Evolutionary conservation across 306 rosid species (phyloP).

Genomic region (Cucurbita ficifolia): DNA sequence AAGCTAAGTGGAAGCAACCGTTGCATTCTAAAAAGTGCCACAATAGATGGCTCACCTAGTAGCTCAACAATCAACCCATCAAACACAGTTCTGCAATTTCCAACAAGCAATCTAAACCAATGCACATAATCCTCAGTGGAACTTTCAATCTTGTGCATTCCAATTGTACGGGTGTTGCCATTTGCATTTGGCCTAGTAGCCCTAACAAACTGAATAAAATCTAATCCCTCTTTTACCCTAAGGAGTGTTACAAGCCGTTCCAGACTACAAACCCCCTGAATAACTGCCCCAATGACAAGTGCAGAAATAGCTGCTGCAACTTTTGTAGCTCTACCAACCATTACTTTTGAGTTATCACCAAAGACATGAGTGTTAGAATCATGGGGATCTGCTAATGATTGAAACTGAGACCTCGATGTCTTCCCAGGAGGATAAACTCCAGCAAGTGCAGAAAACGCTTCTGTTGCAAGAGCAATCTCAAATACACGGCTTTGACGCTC

Average conservation of each 20-base stretch:
- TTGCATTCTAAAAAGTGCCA: slow-evolving; percentile 93
- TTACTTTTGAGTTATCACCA: slow-evolving; percentile 34
- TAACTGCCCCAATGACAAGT: slow-evolving; percentile 64
- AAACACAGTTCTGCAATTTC: slow-evolving; percentile 66
- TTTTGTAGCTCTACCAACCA: slow-evolving; percentile 46
- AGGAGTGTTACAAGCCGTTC: slow-evolving; percentile 84
- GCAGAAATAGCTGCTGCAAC: slow-evolving; percentile 81
- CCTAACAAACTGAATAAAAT: slow-evolving; percentile 63
- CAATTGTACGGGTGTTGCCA: slow-evolving; percentile 67
- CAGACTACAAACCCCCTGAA: slow-evolving; percentile 72
- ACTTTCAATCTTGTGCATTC: slow-evolving; percentile 51
- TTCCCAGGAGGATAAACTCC: slow-evolving; percentile 60
- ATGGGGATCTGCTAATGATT: slow-evolving; percentile 57
- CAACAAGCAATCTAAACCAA: slow-evolving; percentile 91
- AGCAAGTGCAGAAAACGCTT: slow-evolving; percentile 70
- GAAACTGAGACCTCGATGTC: slow-evolving; percentile 75
- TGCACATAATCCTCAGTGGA: slow-evolving; percentile 68
- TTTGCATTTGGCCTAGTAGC: slow-evolving; percentile 69
- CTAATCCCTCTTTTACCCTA: slow-evolving; percentile 79
- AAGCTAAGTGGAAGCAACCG: slow-evolving; percentile 66
- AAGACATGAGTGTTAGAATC: slow-evolving; percentile 35
- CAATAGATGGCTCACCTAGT: slow-evolving; percentile 65
- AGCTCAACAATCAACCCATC: slow-evolving; percentile 83
- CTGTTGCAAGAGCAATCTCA: slow-evolving; percentile 92
- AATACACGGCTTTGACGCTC: slow-evolving; percentile 92